phyloP scores from a whole-genome alignment of 1,139 yeast genomes.

The Insectozyma bohioensis region DNA sequence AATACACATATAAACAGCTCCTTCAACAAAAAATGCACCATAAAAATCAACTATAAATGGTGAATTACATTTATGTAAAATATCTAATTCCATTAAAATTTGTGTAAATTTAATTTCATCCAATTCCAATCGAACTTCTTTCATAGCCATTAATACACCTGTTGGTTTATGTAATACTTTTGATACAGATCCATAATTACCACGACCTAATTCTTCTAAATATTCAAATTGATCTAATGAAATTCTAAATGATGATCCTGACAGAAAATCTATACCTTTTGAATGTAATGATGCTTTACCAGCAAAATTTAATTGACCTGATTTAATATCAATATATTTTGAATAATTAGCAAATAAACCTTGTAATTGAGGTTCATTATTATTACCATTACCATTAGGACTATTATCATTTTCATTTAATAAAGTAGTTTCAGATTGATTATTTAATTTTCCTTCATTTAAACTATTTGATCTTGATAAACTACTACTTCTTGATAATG shows the following conservation, averaged over 20 bases:
- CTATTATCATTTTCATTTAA: too few relatives aligned
- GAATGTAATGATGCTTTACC: conserved; percentile 93
- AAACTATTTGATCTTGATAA: conserved; percentile 11
- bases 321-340: conserved; percentile 84
- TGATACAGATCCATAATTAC: conserved; percentile 93
- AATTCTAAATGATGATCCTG: conserved; percentile 84
- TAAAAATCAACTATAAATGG: conserved; percentile 93
- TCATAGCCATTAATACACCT: conserved; percentile 92
- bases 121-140: conserved; percentile 87
- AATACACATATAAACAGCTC: conserved; percentile 98
- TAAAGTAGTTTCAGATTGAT: too few relatives aligned
- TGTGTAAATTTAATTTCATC: conserved; percentile 92
- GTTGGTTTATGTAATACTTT: conserved; percentile 95
- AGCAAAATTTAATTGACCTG: conserved; percentile 87
- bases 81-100: conserved; percentile 92
- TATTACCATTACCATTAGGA: neutral
- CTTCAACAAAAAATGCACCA: conserved; percentile 96
- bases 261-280: conserved; percentile 85
- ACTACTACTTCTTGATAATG: too few relatives aligned
- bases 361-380: conserved; percentile 26
- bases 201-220: conserved; percentile 85
- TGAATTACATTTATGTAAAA: conserved; percentile 84
- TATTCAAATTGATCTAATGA: conserved; percentile 85
- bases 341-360: conserved; percentile 80
- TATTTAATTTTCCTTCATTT: too few relatives aligned